Evolutionary conservation across 495 filamentous ascomycete species (phyloP), one percentile per base, ranked within the genome.

Genomic region (Lophiotrema nucula): DNA sequence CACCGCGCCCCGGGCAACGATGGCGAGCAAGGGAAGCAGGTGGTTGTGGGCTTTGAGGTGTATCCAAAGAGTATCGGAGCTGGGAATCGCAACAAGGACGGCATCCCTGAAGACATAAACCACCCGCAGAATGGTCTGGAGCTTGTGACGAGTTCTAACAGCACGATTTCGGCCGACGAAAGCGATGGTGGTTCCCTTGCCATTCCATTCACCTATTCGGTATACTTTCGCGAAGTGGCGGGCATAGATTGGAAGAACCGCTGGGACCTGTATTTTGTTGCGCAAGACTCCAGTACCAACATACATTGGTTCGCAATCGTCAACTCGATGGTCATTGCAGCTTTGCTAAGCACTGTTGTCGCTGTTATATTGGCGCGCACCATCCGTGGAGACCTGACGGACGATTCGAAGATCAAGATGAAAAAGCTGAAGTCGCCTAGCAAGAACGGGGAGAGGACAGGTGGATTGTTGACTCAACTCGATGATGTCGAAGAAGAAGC

Each of bases 261-360:
- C 43, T 97, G 92, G 92, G 90, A 96, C 64, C 74, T 95, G 24
- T 97, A 96, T 66, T 96, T 97, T 72, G 89, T 88, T 49, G 92
- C 95, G 68, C 88, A 92, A 68, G 88, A 90, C 52, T 89, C 92
- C 49, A 87, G 88, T 41, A 86, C 84, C 25, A 85, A 83, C 66
- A 88, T 95, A 24, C 92, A 96, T 66, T 97, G 92, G 91, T 73
- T 96, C 37, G 91, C 92, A 24, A 95, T 97, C 59, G 72, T 95
- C 62, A 96, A 96, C 73, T 96, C 92, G 1, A 67, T 96, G 59
- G 85, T 90, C 47, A 97, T 97, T 58, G 88, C 85, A 31, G 85
- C 86, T 22, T 79, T 93, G 4, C 78, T 97, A 15, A 90, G 88
- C 4, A 84, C 88, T 15, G 84, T 91, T 11, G 89, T 97, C 4